Percentiles rank a stretch among this genome's conserved stretches.
Conservation (phyloP, 106 monocot genomes). For the Phalaenopsis aphrodite region DNA sequence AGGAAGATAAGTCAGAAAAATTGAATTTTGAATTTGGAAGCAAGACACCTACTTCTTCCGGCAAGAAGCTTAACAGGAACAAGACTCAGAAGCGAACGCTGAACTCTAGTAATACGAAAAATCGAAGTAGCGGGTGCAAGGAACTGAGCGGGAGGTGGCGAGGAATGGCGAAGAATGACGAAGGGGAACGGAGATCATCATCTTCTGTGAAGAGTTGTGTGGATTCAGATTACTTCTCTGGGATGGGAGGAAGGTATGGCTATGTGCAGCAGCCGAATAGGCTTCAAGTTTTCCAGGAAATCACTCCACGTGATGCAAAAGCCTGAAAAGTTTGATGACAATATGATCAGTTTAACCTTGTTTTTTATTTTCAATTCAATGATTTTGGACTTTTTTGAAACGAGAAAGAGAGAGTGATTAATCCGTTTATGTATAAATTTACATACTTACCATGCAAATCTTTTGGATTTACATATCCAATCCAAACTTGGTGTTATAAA, state of each 20-base stretch:
- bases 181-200: background rate
- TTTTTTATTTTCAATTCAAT: background rate
- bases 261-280: background rate
- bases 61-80: background rate
- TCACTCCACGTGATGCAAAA: slow-evolving; percentile 7
- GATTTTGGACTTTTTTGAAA: background rate
- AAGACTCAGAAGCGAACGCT: background rate
- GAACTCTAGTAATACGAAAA: background rate
- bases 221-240: slow-evolving; percentile 5
- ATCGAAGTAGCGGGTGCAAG: background rate
- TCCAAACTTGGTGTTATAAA: too few relatives aligned
- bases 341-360: background rate
- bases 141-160: background rate
- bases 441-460: too few relatives aligned
- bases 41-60: background rate
- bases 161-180: background rate
- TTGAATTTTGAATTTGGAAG: background rate
- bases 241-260: slow-evolving; percentile 1
- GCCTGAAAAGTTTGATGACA: background rate
- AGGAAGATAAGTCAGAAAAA: too few relatives aligned
- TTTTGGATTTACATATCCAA: too few relatives aligned
- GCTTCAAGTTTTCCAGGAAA: slow-evolving; percentile 8
- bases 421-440: background rate
- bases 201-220: background rate
- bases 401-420: background rate